Evolutionary conservation across 2,329 filamentous ascomycete genomes (phyloP).

Genomic region (Cryphonectria parasitica): DNA sequence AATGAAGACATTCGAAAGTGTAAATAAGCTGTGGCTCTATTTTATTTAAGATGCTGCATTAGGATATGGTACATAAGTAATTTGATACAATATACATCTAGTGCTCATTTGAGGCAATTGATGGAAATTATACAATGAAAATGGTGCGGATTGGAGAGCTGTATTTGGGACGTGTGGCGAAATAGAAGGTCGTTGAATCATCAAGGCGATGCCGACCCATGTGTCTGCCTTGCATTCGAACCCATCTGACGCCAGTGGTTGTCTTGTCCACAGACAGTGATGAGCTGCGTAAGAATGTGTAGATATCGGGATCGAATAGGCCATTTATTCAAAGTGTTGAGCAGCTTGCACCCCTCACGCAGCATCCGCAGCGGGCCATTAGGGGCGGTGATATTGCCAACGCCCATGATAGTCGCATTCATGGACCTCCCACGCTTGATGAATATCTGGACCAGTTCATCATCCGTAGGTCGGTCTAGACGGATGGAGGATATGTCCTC

Average conservation of each 20-base stretch:
- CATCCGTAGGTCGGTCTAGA: conserved; percentile 57
- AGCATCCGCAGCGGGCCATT: conserved; percentile 31
- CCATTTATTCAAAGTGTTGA: conserved; percentile 20
- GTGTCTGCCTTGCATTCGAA: not conserved
- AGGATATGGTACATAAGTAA: too few species aligned
- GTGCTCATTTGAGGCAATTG: not conserved
- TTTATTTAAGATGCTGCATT: too few species aligned
- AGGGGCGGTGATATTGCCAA: conserved; percentile 48
- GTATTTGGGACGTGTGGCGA: too few species aligned
- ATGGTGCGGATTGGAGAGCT: too few species aligned
- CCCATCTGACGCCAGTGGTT: conserved; percentile 7
- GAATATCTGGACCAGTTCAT: conserved; percentile 59
- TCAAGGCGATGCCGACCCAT: not conserved
- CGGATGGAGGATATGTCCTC: conserved; percentile 47
- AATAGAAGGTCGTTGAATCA: not conserved
- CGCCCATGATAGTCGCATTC: conserved; percentile 52
- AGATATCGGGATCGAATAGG: conserved; percentile 17
- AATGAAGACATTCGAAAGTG: not conserved
- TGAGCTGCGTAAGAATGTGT: conserved; percentile 10
- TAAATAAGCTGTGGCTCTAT: too few species aligned
- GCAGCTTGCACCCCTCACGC: conserved; percentile 28
- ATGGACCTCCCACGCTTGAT: conserved; percentile 54
- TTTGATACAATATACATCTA: too few species aligned
- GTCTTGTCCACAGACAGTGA: conserved; percentile 10
- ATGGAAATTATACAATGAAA: not conserved